Evolutionary conservation across 2,329 filamentous ascomycete species (phyloP).

Genomic region (Aspergillus sp.): DNA sequence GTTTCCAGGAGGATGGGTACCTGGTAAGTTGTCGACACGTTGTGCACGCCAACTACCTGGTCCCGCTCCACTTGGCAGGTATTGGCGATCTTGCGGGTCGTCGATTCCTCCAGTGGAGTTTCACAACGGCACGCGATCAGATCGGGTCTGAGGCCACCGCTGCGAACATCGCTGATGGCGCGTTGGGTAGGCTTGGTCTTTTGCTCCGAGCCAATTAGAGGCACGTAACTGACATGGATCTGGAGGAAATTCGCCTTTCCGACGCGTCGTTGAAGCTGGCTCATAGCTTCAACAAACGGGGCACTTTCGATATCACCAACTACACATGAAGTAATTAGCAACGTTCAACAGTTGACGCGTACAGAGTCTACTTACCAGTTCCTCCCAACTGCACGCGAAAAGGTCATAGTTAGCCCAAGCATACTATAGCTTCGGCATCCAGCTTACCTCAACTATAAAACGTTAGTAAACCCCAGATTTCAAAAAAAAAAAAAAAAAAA

Average conservation of each 20-base stretch:
- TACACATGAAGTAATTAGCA: neutral
- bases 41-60: conserved; percentile 82
- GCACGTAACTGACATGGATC: conserved; percentile 79
- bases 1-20: conserved; percentile 88
- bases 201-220: conserved; percentile 71
- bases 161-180: conserved; percentile 80
- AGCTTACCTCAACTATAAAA: conserved; percentile 20
- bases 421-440: neutral
- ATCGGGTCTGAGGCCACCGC: conserved; percentile 71
- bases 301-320: conserved; percentile 79
- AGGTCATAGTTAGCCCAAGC: neutral
- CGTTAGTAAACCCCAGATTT: neutral
- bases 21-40: conserved; percentile 89
- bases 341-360: neutral
- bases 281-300: conserved; percentile 84
- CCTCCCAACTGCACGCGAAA: conserved; percentile 44
- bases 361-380: conserved; percentile 22
- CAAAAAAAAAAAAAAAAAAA: neutral
- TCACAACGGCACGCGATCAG: conserved; percentile 94
- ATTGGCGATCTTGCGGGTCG: conserved; percentile 82
- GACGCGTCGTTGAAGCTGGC: conserved; percentile 70
- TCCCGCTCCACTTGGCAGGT: conserved; percentile 83
- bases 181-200: conserved; percentile 98
- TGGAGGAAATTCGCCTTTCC: conserved; percentile 80
- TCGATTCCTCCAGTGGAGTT: conserved; percentile 67